Evolutionary conservation across 1,284 basidiomycete genomes (phyloP), one percentile per base, ranked within the genome.

Genomic region (Rhodotorula sp.): DNA sequence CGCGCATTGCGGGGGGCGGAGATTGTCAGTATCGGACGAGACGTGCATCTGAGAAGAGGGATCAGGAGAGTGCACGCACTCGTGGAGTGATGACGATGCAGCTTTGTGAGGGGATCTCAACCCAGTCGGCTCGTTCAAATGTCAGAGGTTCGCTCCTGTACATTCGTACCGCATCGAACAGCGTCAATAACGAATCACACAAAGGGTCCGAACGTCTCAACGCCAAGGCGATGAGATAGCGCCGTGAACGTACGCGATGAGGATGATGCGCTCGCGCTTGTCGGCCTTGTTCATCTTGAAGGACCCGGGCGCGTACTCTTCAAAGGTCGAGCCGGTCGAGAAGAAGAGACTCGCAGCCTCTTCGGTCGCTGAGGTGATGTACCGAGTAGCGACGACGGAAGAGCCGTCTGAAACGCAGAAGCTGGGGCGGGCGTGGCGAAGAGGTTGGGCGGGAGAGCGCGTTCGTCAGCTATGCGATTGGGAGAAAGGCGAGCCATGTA

Each of bases 231-330:
- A 6, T 2, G n/a, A 5, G n/a, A 29, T 14, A 15, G 23, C 8
- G 26, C 14, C 0, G 14, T 18, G 47, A 57, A 67, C 74, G 47
- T 34, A 73, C 70, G 76, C 76, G 12, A 79, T 77, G 49, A 79
- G 65, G 18, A 79, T 67, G 47, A 78, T 81, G 52, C 79, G 92
- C 80, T 95, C 93, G 71, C 96, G 86, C 83, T 97, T 97, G 83
- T 98, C 96, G 52, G 89, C 88, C 82, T 98, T 99, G 29, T 90
- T 90, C 94, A 97, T 97, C 79, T 90, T 96, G 96, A 81, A 95
- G 26, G 92, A 91, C 12, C 91, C 91, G 20, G 82, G 88, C 43
- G 89, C 87, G 79, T 92, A 93, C 82, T 97, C 93, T 76, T 91
- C 93, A 79, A 98, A 99, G 20, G 78, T 80, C 14, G 72, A 73